Evolutionary conservation across 345 rosid species (phyloP).

Genomic region (Eucalyptus dawsonii): DNA sequence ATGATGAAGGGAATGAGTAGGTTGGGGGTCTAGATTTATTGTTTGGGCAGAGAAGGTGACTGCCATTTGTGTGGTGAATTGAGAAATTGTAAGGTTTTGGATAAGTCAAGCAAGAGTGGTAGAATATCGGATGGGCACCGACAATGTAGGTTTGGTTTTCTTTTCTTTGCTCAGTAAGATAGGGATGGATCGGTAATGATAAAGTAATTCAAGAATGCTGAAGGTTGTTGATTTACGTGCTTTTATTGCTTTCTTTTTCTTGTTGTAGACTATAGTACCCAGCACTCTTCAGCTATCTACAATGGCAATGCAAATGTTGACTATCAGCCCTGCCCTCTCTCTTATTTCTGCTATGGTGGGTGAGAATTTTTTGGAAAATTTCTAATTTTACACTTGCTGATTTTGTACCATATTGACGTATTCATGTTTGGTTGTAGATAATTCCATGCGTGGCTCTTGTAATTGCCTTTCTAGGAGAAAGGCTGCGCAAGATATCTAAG

Average conservation of each 20-base stretch:
- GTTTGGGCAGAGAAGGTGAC: background rate
- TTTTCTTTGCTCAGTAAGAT: background rate
- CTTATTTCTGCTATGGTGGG: conserved; percentile 72
- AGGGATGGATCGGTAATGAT: background rate
- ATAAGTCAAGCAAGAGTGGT: background rate
- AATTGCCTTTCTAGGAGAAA: conserved; percentile 63
- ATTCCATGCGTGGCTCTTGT: conserved; percentile 67
- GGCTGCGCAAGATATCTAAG: conserved; percentile 66
- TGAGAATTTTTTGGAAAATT: background rate
- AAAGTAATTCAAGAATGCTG: background rate
- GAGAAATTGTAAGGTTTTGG: background rate
- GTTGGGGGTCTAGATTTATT: background rate
- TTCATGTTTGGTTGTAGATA: conserved; percentile 20
- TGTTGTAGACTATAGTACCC: conserved; percentile 69
- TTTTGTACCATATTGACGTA: background rate
- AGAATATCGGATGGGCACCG: background rate
- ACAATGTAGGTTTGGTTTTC: background rate
- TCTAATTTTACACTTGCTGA: background rate
- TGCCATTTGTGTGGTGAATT: background rate
- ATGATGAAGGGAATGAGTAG: background rate
- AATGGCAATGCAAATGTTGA: conserved; percentile 75
- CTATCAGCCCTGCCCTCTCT: conserved; percentile 67
- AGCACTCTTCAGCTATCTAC: conserved; percentile 64
- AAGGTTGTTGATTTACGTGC: background rate
- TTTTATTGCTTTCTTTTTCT: background rate